Conservation (phyloP, 2,329 filamentous ascomycete genomes). For the Alternaria infectoria region DNA sequence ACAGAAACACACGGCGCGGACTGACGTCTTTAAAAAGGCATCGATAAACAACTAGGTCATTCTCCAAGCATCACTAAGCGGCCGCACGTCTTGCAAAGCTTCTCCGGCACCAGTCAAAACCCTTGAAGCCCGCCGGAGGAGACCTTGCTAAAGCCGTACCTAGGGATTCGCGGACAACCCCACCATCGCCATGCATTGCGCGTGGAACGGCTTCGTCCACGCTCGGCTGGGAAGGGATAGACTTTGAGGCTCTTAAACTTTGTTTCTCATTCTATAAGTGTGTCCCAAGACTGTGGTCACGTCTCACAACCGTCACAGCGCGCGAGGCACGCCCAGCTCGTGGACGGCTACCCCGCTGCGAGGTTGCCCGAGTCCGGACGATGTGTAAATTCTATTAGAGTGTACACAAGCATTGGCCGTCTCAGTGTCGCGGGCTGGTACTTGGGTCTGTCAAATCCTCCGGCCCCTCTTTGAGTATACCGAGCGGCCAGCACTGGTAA, state of each 20-base stretch:
- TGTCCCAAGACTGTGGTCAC: constrained; percentile 2
- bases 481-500: constrained; percentile 20
- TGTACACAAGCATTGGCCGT: constrained; percentile 22
- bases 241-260: constrained; percentile 1
- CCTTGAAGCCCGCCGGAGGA: constrained; percentile 31
- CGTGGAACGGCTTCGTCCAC: constrained; percentile 4
- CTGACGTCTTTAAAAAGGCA: constrained; percentile 26
- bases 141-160: constrained; percentile 39
- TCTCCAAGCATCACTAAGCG: constrained; percentile 45
- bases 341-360: constrained; percentile 25
- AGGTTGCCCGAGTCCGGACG: constrained; percentile 29
- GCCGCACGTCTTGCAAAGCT: constrained; percentile 37
- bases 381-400: constrained; percentile 21
- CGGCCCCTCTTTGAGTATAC: constrained; percentile 22
- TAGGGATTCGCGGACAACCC: constrained; percentile 30
- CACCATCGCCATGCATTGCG: constrained; percentile 25
- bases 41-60: constrained; percentile 31
- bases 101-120: constrained; percentile 38
- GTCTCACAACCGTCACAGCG: constrained; percentile 29
- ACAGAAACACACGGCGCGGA: constrained; percentile 19
- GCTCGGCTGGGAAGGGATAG: not conserved
- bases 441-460: constrained; percentile 19
- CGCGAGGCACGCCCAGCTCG: constrained; percentile 8
- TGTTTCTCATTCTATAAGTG: not conserved
- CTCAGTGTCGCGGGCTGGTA: constrained; percentile 15